These are phyloP conservation scores for Thermothielavioides terrestris DNA, from an alignment of 495 filamentous ascomycete species.

Conservation along the genomic window DNA sequence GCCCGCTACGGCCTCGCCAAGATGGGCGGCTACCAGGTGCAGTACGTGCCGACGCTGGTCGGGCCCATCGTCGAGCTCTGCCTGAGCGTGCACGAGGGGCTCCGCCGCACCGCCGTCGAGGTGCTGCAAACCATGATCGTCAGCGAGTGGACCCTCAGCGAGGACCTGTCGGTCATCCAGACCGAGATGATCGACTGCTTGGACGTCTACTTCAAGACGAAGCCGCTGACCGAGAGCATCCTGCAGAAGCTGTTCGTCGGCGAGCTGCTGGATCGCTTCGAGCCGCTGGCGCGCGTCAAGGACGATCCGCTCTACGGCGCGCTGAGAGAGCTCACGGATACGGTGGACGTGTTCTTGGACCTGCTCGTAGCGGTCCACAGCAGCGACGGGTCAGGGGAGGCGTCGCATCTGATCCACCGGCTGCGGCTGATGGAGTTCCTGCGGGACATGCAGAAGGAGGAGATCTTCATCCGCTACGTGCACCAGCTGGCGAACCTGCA, in stretches of 20 bases:
- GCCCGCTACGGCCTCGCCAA: conserved; percentile 66
- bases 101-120: conserved; percentile 83
- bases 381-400: conserved; percentile 63
- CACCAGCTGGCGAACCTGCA: conserved; percentile 84
- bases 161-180: conserved; percentile 85
- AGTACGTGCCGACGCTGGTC: conserved; percentile 89
- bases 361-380: conserved; percentile 88
- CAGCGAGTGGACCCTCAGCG: conserved; percentile 94
- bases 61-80: conserved; percentile 89
- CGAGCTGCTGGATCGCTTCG: conserved; percentile 76
- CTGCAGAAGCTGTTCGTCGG: conserved; percentile 86
- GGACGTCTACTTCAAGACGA: conserved; percentile 83
- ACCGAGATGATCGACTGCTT: conserved; percentile 95
- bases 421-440: conserved; percentile 93
- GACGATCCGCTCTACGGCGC: conserved; percentile 71
- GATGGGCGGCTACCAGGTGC: conserved; percentile 94
- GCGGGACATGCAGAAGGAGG: conserved; percentile 92
- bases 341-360: conserved; percentile 84
- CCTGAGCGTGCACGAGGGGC: conserved; percentile 86
- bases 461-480: conserved; percentile 94
- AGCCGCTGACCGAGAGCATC: conserved; percentile 77
- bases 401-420: conserved; percentile 73
- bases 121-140: conserved; percentile 96
- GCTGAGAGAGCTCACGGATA: conserved; percentile 67
- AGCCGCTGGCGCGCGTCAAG: conserved; percentile 52